These are phyloP conservation scores for Pachyrhizus erosus DNA, from an alignment of 306 rosid species.

Conservation along the genomic window DNA sequence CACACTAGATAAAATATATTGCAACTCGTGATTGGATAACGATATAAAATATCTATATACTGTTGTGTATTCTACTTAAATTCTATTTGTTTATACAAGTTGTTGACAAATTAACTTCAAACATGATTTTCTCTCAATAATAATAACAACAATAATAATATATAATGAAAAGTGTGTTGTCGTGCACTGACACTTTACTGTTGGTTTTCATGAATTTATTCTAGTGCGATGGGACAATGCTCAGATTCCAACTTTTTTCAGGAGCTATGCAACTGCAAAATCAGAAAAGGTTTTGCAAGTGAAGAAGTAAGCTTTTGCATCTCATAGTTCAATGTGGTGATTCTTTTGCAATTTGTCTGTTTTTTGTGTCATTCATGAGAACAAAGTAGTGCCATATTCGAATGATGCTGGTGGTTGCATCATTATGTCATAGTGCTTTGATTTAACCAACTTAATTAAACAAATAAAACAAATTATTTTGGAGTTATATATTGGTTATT, in stretches of 20 bases:
- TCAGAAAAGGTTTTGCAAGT: conserved; percentile 56
- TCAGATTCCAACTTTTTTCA: conserved; percentile 44
- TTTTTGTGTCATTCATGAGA: background rate
- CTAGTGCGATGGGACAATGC: conserved; percentile 55
- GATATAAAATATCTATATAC: too few relatives aligned
- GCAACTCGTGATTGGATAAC: too few relatives aligned
- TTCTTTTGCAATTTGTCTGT: background rate
- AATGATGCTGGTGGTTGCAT: background rate
- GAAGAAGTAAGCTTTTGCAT: conserved; percentile 61
- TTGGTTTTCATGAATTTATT: conserved; percentile 30
- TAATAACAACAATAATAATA: background rate
- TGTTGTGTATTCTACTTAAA: too few relatives aligned
- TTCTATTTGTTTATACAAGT: background rate
- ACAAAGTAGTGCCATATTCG: background rate
- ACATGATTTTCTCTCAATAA: background rate
- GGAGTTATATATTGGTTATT: background rate
- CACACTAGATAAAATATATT: too few relatives aligned
- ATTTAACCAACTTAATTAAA: background rate
- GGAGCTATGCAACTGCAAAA: conserved; percentile 64
- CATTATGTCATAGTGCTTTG: conserved; percentile 16
- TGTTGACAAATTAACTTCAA: background rate
- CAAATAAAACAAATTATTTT: background rate
- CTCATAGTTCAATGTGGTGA: background rate
- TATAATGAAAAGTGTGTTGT: background rate
- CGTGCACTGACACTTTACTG: conserved; percentile 12